Evolutionary conservation across 306 rosid genomes (phyloP), one percentile per base, ranked within the genome.

Genomic region (Vigna hirtella): DNA sequence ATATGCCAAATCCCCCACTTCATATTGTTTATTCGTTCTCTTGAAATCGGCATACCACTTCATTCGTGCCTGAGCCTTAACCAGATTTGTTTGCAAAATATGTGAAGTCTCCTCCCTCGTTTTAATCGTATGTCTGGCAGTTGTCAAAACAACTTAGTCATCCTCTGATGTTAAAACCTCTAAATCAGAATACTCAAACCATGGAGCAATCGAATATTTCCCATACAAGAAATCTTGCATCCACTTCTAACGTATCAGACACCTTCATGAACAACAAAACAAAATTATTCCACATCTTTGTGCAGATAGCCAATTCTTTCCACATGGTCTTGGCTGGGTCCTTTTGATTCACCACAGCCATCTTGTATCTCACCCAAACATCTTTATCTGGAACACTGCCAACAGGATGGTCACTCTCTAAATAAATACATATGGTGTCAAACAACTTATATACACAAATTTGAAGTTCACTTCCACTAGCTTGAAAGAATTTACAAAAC

Each of bases 211-310:
- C 99, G 88, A 96, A 87, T 80, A 96, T 93, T 84, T 96, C 98
- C 61, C 96, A 93, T 66, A 90, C 90, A 77, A 96, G 99, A 85
- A 93, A 96, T 77, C 98, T 98, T 53, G 98, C 97, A 85, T 96
- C 99, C 50, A 87, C 90, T 83, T 96, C 99, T 84, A 96, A 74
- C 94, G 93, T 86, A 85, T 93, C 99, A 58, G 99, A 93, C 57
- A 96, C 98, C 91, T 96, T 96, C 98, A 96, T 96, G 83, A 96
- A 96, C 86, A 91, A 98, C 86, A 93, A 89, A 81, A 96, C 99
- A 48, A 98, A 96, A 90, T 96, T 96, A 85, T 96, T 96, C 99
- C 99, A 93, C 36, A 94, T 96, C 92, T 90, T 93, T 69, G 99
- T 96, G 83, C 99, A 96, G 70, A 96, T 96, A 65, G 98, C 93